A percentile compares a stretch with the other conserved stretches of the same genome.
phyloP scores from a whole-genome alignment of 371 early-diverging fungal species.

The Sporodiniella umbellata region DNA sequence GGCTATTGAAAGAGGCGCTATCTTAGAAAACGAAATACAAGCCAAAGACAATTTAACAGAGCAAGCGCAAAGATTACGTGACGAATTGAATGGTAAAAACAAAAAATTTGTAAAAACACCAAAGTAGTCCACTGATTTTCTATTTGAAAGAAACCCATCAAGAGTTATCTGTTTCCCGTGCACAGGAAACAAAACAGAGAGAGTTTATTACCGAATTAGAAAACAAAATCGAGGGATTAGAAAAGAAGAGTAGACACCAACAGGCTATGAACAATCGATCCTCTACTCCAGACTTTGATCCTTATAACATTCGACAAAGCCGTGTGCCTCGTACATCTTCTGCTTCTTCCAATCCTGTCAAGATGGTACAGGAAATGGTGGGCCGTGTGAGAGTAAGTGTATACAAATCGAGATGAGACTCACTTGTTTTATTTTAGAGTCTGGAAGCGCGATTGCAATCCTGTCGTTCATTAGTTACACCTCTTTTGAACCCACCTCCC shows the following conservation, averaged over 20 bases:
- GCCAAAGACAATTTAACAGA: constrained; percentile 65
- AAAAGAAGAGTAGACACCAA: constrained; percentile 34
- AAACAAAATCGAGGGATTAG: constrained; percentile 31
- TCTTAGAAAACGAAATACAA: constrained; percentile 66
- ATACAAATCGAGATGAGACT: too few species aligned
- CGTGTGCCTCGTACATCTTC: constrained; percentile 38
- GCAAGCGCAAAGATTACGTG: constrained; percentile 77
- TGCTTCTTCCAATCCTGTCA: constrained; percentile 56
- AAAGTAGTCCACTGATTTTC: not conserved
- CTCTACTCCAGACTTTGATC: constrained; percentile 37
- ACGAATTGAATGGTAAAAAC: constrained; percentile 63
- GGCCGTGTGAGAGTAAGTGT: constrained; percentile 52
- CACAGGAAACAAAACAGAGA: constrained; percentile 35
- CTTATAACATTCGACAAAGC: constrained; percentile 25
- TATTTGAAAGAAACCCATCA: constrained; percentile 45
- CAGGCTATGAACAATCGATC: constrained; percentile 21
- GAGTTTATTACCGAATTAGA: constrained; percentile 36
- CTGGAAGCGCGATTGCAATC: constrained; percentile 65
- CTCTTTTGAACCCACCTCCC: constrained; percentile 58
- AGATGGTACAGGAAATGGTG: constrained; percentile 72
- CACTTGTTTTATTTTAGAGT: constrained; percentile 21
- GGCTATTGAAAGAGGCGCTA: constrained; percentile 66
- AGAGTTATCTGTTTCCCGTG: constrained; percentile 56
- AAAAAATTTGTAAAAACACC: not conserved
- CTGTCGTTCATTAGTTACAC: too few species aligned